These are phyloP conservation scores for Ceratocystis cacaofunesta DNA, from an alignment of 2,329 filamentous ascomycete genomes.

Conservation along the genomic window DNA sequence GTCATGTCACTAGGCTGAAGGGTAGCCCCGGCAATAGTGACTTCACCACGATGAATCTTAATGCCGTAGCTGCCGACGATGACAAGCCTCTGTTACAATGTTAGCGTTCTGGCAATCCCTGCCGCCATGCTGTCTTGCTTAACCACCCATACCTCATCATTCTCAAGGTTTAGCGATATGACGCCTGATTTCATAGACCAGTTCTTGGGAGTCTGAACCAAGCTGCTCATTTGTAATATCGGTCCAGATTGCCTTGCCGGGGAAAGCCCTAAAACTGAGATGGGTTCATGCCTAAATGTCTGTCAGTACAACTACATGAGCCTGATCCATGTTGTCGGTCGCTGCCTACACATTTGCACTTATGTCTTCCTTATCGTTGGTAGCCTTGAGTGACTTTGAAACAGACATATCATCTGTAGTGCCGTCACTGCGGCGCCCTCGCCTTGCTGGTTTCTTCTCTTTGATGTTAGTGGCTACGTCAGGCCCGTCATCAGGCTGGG, in stretches of 20 bases:
- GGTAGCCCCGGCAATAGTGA: constrained; percentile 51
- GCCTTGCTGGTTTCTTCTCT: neutral
- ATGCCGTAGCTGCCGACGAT: constrained; percentile 56
- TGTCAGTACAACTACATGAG: neutral
- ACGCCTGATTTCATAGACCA: constrained; percentile 22
- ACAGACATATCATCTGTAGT: neutral
- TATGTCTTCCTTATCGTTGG: neutral
- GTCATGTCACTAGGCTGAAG: constrained; percentile 34
- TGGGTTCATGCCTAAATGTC: neutral
- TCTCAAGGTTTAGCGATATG: constrained; percentile 30
- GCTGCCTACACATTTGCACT: neutral
- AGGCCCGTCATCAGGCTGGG: neutral
- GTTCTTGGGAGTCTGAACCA: constrained; percentile 5
- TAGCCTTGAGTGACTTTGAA: neutral
- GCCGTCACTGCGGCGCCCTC: neutral
- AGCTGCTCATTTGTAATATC: constrained; percentile 13
- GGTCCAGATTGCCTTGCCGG: neutral
- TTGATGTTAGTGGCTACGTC: neutral
- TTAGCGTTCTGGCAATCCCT: neutral
- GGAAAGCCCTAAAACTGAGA: neutral
- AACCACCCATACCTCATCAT: constrained; percentile 32
- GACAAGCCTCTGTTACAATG: constrained; percentile 37
- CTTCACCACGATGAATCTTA: constrained; percentile 42
- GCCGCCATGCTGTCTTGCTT: neutral
- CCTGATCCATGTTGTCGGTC: neutral